A percentile compares a stretch with the other conserved stretches of the same genome.
Evolutionary conservation across 2,329 filamentous ascomycete species (phyloP).

Genomic region (Corniculantispora saksenae): DNA sequence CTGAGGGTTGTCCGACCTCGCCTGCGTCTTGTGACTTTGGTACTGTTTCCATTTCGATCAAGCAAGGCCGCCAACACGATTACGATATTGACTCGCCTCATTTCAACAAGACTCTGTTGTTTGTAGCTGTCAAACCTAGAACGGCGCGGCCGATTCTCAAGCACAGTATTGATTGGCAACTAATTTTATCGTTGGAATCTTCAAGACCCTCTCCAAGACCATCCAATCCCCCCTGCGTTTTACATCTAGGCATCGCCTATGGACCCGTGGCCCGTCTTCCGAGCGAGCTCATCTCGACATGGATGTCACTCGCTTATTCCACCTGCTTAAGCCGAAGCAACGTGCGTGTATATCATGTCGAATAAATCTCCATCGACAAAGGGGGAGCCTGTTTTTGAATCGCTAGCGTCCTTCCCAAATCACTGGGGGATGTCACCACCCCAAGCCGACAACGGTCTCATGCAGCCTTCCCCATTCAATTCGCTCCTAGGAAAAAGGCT

Average conservation of each 20-base stretch:
- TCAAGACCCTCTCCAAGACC: neutral
- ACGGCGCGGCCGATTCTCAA: neutral
- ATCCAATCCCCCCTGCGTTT: neutral
- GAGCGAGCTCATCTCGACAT: neutral
- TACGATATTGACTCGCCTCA: neutral
- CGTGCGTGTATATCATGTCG: neutral
- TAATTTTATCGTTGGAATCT: neutral
- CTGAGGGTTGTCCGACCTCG: no score
- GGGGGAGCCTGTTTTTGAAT: neutral
- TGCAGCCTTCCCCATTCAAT: neutral
- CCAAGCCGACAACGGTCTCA: neutral
- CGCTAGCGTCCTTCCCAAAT: neutral
- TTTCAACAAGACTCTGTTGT: neutral
- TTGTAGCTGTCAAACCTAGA: neutral
- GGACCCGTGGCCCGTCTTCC: neutral
- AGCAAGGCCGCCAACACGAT: neutral
- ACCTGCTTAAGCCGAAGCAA: neutral
- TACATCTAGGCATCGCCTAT: neutral
- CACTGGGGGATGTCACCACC: neutral
- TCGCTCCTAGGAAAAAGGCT: neutral
- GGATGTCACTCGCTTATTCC: neutral
- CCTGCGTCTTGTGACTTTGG: neutral
- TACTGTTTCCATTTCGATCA: neutral
- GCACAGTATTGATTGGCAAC: neutral
- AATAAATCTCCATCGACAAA: neutral